Base-by-base conservation (phyloP, 345 rosid genomes). In the Aquilaria yunnanensis region DNA sequence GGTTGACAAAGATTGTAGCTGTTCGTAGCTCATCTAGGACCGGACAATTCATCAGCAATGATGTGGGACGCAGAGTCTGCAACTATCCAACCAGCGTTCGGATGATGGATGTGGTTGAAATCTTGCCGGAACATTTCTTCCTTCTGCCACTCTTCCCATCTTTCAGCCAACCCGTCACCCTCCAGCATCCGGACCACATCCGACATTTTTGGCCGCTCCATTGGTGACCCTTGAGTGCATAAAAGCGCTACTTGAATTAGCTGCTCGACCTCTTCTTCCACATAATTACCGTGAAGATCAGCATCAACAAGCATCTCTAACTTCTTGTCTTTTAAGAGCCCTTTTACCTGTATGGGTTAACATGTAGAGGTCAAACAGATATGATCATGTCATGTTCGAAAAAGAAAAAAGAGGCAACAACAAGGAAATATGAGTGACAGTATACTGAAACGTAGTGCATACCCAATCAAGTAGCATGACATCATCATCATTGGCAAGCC, bases 381-480 rank as follows among this genome's bases (percentile, higher is more conserved):
- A 4, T 2, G 43, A 37, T 37, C 8, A 37, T 0, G 43, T 37
- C 43, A 37, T 16, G 23, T 16, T 16, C 23, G 23, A 16, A 16
- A 16, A 16, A 16, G 23, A 16, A 37, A 8, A 37, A 37, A 37
- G 43, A 37, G 7, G 8, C 43, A 4, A 37, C 2, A 37, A 5
- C 43, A 4, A 37, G 23, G 23, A 16, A 16, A 0, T 16, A 16
- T 16, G 23, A 16, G 23, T 16, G 23, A 37, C 8, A 8, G 43
- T 37, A 37, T 4, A 1, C 43, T 4, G 43, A 5, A 37, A 37
- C 8, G 7, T 37, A 59, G 59, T 14, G 52, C 60, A 61, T 89
- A 92, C 97, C 97, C 97, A 92, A 74, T 89, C 96, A 59, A 93
- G 96, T 50, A 93, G 79, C 98, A 93, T 89, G 50, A 85, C 88